These are phyloP conservation scores for Dioscorea alata DNA, from an alignment of 106 monocot genomes.

Conservation along the genomic window DNA sequence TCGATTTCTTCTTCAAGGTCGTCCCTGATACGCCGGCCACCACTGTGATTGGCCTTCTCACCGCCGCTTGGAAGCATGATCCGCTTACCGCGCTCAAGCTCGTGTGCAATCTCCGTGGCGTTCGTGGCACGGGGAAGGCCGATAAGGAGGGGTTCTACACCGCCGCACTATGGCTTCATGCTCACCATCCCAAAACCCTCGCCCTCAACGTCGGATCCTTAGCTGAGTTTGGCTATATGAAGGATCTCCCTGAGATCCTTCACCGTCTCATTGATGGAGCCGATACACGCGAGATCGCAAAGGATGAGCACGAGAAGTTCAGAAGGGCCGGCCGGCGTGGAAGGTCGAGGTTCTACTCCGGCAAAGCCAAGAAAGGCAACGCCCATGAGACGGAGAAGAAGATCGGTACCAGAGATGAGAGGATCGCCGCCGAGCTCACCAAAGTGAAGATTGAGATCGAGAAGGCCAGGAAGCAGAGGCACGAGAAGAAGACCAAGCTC, in stretches of 20 bases:
- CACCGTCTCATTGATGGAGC: conserved; percentile 27
- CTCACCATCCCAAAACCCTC: conserved; percentile 46
- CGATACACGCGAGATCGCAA: conserved; percentile 11
- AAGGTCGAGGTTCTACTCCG: neutral
- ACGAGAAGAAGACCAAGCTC: conserved; percentile 22
- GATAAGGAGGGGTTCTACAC: conserved; percentile 44
- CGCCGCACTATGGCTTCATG: conserved; percentile 40
- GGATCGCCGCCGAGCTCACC: conserved; percentile 16
- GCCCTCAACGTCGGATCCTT: conserved; percentile 27
- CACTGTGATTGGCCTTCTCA: conserved; percentile 10
- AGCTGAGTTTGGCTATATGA: conserved; percentile 44
- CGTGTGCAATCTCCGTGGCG: conserved; percentile 35
- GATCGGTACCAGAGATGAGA: conserved; percentile 15
- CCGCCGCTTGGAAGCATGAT: conserved; percentile 28
- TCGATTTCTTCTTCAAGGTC: conserved; percentile 46
- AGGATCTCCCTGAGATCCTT: conserved; percentile 51
- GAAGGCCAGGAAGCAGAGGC: conserved; percentile 17
- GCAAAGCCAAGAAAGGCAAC: neutral
- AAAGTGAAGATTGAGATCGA: conserved; percentile 16
- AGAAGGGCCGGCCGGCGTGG: neutral
- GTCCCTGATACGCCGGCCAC: conserved; percentile 26
- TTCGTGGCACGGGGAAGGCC: conserved; percentile 37
- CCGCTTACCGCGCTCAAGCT: conserved; percentile 39
- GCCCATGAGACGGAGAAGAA: neutral
- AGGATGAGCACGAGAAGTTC: neutral